Evolutionary conservation across 1,139 yeast species (phyloP).

Genomic region (Saccharomycopsis hybrid): DNA sequence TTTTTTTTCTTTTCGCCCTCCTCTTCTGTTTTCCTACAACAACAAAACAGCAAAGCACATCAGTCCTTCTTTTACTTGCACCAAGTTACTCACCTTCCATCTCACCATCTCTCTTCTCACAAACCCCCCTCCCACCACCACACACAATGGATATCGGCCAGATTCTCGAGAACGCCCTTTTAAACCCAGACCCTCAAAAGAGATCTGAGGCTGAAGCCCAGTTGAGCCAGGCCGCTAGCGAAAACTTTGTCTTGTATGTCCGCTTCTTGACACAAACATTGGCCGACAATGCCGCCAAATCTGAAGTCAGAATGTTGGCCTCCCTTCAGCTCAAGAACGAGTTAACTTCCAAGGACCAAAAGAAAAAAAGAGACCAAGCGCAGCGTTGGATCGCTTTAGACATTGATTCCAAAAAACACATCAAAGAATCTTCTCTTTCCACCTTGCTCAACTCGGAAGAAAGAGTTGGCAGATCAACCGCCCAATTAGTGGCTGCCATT

Average conservation of each 20-base stretch:
- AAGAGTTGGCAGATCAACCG: constrained; percentile 82
- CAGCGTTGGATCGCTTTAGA: constrained; percentile 44
- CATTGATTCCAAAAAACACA: constrained; percentile 46
- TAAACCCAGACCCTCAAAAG: constrained; percentile 54
- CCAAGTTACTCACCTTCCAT: too few species aligned
- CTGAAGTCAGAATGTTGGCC: constrained; percentile 89
- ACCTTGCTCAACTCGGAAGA: constrained; percentile 64
- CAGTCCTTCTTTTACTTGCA: too few species aligned
- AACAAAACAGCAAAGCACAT: too few species aligned
- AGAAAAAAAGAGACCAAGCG: constrained; percentile 45
- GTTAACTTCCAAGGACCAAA: constrained; percentile 67
- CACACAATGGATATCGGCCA: constrained; percentile 58
- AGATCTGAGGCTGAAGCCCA: constrained; percentile 80
- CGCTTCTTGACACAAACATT: constrained; percentile 67
- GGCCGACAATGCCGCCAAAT: constrained; percentile 55
- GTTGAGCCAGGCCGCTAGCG: constrained; percentile 63
- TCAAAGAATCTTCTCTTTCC: constrained; percentile 60
- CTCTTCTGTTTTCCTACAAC: background rate
- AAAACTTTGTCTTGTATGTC: constrained; percentile 70
- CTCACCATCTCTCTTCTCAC: too few species aligned
- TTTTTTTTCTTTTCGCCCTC: too few species aligned
- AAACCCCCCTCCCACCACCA: background rate
- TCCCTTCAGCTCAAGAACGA: constrained; percentile 85
- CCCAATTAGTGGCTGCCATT: constrained; percentile 92
- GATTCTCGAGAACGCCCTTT: constrained; percentile 72